Conservation (phyloP, 176 grass and related monocot genomes). For the Carex pumila region DNA sequence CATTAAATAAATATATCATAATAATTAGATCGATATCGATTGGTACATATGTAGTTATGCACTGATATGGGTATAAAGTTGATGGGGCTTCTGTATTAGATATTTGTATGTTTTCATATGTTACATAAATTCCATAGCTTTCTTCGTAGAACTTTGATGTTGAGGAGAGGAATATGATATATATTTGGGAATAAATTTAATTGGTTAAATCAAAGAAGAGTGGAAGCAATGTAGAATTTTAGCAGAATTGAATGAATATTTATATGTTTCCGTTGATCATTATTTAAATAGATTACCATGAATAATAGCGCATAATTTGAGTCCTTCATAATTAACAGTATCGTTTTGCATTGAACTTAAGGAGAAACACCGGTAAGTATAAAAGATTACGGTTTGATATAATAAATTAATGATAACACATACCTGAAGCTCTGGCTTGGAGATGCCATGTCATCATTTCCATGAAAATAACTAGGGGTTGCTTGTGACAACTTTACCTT, state of each 20-base stretch:
- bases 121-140: background rate
- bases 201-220: background rate
- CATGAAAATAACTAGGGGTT: constrained; percentile 31
- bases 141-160: background rate
- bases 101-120: background rate
- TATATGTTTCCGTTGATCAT: background rate
- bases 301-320: background rate
- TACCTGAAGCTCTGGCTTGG: constrained; percentile 58
- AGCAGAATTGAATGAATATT: background rate
- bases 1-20: no score
- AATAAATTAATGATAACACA: background rate
- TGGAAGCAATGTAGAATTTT: background rate
- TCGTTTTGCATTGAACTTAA: background rate
- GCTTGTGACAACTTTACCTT: constrained; percentile 7
- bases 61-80: no score
- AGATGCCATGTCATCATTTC: background rate
- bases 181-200: background rate
- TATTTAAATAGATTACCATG: background rate
- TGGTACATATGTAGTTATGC: no score
- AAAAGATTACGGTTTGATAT: background rate
- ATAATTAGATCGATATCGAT: no score
- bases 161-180: background rate
- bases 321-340: background rate
- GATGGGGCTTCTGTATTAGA: background rate
- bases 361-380: background rate